Conservation (phyloP, 768 basidiomycete species). For the Russula olivacea region DNA sequence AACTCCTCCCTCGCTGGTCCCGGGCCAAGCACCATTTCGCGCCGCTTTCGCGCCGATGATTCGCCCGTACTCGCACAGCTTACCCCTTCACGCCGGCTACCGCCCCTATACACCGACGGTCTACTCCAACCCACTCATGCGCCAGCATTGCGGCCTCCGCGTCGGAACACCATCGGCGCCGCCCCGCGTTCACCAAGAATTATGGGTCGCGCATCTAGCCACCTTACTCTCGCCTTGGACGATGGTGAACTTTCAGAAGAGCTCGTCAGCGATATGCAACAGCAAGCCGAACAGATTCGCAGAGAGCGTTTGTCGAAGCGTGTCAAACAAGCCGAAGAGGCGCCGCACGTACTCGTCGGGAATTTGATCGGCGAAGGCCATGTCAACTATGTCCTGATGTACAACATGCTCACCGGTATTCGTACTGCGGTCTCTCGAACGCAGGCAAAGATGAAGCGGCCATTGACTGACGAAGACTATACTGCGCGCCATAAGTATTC, state of each 20-base stretch:
- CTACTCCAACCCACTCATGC: constrained; percentile 48
- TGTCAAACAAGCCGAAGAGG: constrained; percentile 51
- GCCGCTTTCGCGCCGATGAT: constrained; percentile 25
- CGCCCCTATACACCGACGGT: constrained; percentile 38
- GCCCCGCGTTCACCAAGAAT: constrained; percentile 21
- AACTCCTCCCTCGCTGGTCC: constrained; percentile 18
- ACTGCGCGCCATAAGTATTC: constrained; percentile 87
- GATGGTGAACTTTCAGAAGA: constrained; percentile 43
- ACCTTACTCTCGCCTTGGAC: constrained; percentile 35
- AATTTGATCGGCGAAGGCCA: constrained; percentile 98
- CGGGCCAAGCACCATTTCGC: constrained; percentile 22
- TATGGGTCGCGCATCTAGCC: constrained; percentile 25
- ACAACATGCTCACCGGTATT: constrained; percentile 99
- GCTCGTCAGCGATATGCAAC: constrained; percentile 74
- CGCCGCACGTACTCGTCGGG: constrained; percentile 53
- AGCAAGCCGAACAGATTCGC: constrained; percentile 84
- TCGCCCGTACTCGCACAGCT: constrained; percentile 28
- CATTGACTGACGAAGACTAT: constrained; percentile 83
- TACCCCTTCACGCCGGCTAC: constrained; percentile 11
- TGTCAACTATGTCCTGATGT: constrained; percentile 98
- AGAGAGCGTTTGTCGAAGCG: constrained; percentile 70
- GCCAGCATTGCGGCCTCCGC: constrained; percentile 38
- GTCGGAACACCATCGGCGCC: constrained; percentile 71
- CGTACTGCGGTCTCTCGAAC: constrained; percentile 93
- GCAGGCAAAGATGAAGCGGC: constrained; percentile 89